phyloP scores from a whole-genome alignment of 2,329 filamentous ascomycete genomes.

The Colletotrichum sojae region DNA sequence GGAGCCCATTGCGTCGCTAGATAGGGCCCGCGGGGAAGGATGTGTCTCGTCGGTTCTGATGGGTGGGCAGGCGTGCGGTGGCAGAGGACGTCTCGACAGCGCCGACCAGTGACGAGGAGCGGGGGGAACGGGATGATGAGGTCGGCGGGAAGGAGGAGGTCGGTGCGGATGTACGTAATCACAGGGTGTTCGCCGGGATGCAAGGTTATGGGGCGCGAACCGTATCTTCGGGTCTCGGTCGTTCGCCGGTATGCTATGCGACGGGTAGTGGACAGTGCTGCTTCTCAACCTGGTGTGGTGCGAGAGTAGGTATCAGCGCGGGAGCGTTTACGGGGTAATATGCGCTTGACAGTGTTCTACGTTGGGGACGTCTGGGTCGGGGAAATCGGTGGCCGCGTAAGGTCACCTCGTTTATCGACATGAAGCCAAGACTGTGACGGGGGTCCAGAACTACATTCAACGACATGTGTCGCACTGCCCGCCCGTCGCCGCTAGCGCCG shows the following conservation, averaged over 20 bases:
- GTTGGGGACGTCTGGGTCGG: constrained; percentile 14
- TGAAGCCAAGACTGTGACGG: constrained; percentile 38
- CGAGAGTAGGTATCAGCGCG: no score
- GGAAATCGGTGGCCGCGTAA: constrained; percentile 33
- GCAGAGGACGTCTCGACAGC: constrained; percentile 2
- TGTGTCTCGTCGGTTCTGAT: not conserved
- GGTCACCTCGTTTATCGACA: constrained; percentile 35
- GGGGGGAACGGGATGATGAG: not conserved
- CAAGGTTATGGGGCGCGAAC: constrained; percentile 6
- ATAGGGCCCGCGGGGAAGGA: no score
- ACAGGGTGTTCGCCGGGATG: constrained; percentile 18
- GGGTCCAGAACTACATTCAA: constrained; percentile 9
- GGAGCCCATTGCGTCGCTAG: constrained; percentile 78
- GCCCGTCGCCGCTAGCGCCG: constrained; percentile 19
- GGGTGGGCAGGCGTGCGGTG: not conserved
- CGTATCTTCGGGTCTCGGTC: not conserved
- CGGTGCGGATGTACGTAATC: constrained; percentile 21
- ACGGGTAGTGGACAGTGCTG: not conserved
- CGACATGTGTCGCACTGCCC: constrained; percentile 4
- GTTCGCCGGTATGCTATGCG: not conserved
- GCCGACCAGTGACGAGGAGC: not conserved
- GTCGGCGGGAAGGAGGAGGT: constrained; percentile 5
- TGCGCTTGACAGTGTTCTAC: not conserved
- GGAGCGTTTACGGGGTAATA: no score
- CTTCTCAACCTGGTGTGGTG: not conserved